Base-by-base conservation (phyloP, 2,329 filamentous ascomycete species). In the Pseudofabraea citricarpa region DNA sequence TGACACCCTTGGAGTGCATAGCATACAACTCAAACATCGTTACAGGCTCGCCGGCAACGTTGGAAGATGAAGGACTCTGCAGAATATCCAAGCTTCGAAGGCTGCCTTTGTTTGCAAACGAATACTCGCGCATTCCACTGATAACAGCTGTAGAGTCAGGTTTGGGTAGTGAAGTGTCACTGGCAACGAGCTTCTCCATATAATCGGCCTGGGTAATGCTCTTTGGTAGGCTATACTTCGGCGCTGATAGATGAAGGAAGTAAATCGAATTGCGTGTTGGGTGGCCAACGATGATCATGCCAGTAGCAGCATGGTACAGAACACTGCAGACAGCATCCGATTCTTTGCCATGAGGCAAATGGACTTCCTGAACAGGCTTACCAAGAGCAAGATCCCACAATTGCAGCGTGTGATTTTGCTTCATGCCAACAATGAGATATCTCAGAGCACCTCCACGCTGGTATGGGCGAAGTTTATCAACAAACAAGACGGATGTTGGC, bases 321-420 rank as follows among this genome's bases (percentile, higher is more conserved):
- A 98, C 86, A 62, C 90, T 97, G 74, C 93, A 98, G 48, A 97
- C 91, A n/a, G 90, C 90, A 65, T 96, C 91, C 3, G 89, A 94
- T 63, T 97, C 91, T 61, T 93, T 95, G 68, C 87, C 87, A 62
- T 98, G 91, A 1, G 93, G 93, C 44, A 98, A 81, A 63, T 95
- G 93, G 64, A 98, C 84, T 69, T 98, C 93, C 64, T 98, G 91
- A 27, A 98, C 93, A 22, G 90, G 88, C 68, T 96, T 96, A 54
- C 86, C 87, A 24, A 98, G 82, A 32, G 87, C 90, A 60, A 98
- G 82, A 71, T 98, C 93, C 94, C 93, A 98, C 35, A 98, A 80
- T 72, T 98, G 94, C 49, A 98, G 80, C 44, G 91, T 94, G 69
- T 98, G 93, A 67, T 98, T 98, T 66, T 98, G 93, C 72, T 97